These are phyloP conservation scores for Hydnum rufescens DNA, from an alignment of 768 basidiomycete species.

Conservation along the genomic window DNA sequence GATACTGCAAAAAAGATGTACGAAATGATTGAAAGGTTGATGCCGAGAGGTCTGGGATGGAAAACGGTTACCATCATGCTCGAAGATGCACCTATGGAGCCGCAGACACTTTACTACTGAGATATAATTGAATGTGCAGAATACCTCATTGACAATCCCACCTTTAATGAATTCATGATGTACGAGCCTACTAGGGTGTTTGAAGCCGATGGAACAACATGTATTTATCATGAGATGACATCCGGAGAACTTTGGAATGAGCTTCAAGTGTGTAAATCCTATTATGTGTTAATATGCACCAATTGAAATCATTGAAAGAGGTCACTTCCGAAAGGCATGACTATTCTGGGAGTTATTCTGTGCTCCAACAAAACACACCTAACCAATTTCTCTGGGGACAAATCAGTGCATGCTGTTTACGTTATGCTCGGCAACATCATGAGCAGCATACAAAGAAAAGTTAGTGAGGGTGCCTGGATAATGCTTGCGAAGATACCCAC, in stretches of 20 bases:
- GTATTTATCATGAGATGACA: not conserved
- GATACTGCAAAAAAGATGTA: not conserved
- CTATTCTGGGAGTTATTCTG: conserved; percentile 26
- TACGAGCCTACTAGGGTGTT: no score
- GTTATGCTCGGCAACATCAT: conserved; percentile 25
- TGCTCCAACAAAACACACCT: conserved; percentile 28
- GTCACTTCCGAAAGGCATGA: no score
- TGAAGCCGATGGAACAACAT: no score
- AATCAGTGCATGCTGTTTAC: conserved; percentile 28
- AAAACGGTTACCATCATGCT: not conserved
- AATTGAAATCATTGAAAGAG: no score
- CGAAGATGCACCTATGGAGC: not conserved
- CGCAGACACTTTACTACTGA: not conserved
- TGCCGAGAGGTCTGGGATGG: not conserved
- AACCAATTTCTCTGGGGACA: conserved; percentile 17
- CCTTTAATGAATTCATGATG: not conserved
- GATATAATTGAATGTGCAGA: not conserved
- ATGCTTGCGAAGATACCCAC: conserved; percentile 24
- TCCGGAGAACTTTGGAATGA: not conserved
- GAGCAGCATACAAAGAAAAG: conserved; percentile 22
- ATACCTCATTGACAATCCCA: not conserved
- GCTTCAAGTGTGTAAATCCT: not conserved
- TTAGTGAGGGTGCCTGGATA: conserved; percentile 18
- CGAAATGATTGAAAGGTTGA: not conserved
- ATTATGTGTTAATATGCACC: no score